Evolutionary conservation across 208 protist genomes (phyloP).

Genomic region (Strigomonas culicis): DNA sequence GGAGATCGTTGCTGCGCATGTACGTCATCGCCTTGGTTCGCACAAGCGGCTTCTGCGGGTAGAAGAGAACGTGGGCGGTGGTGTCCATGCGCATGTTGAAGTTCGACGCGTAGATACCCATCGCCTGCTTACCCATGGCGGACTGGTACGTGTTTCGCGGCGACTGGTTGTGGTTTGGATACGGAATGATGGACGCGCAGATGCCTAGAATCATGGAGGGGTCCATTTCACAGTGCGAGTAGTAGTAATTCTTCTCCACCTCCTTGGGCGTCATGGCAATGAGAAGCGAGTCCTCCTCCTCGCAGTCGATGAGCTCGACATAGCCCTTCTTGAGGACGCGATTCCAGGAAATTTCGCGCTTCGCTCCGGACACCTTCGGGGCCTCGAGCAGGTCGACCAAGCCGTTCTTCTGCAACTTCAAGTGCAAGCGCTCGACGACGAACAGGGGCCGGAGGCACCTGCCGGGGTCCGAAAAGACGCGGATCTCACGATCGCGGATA

Average conservation of each 20-base stretch:
- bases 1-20: constrained; percentile 94
- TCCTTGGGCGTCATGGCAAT: constrained; percentile 90
- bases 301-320: constrained; percentile 96
- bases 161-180: constrained; percentile 99
- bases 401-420: constrained; percentile 51
- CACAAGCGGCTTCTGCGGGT: constrained; percentile 97
- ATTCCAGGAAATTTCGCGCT: constrained; percentile 63
- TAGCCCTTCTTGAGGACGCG: constrained; percentile 63
- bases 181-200: constrained; percentile 97
- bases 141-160: constrained; percentile 99
- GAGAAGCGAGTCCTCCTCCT: constrained; percentile 99
- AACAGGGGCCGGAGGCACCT: constrained; percentile 72
- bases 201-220: constrained; percentile 88
- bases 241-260: constrained; percentile 76
- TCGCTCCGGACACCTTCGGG: constrained; percentile 83
- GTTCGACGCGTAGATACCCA: constrained; percentile 96
- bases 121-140: constrained; percentile 99
- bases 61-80: constrained; percentile 96
- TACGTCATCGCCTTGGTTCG: constrained; percentile 97
- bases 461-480: constrained; percentile 74
- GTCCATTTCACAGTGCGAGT: constrained; percentile 91
- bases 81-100: constrained; percentile 98
- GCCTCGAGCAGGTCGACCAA: constrained; percentile 53
- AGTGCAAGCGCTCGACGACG: constrained; percentile 57
- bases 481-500: constrained; percentile 62